Percentiles rank a stretch among this genome's conserved stretches.
phyloP scores from a whole-genome alignment of 129 eudicot species.

The Helichrysum umbraculigerum region DNA sequence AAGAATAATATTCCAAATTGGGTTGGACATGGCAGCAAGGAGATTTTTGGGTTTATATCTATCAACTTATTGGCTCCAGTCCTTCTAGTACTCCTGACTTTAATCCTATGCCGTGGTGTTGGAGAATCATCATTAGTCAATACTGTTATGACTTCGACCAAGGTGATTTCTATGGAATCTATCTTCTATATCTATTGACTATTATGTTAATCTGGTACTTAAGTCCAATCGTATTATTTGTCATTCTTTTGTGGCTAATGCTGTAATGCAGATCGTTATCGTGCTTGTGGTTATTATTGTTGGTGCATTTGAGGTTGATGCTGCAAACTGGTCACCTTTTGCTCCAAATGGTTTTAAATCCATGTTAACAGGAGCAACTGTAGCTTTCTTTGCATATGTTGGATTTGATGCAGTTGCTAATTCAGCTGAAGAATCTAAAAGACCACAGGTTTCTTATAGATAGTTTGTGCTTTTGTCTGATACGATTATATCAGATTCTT shows the following conservation, averaged over 20 bases:
- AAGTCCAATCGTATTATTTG: background rate
- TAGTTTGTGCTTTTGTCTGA: background rate
- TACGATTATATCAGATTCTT: background rate
- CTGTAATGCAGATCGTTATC: slow-evolving; percentile 71
- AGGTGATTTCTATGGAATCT: slow-evolving; percentile 45
- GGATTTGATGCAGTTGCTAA: slow-evolving; percentile 99
- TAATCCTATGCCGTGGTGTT: slow-evolving; percentile 79
- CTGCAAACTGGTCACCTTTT: slow-evolving; percentile 90
- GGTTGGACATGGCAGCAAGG: slow-evolving; percentile 86
- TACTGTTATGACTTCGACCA: slow-evolving; percentile 80
- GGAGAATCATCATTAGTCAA: slow-evolving; percentile 83
- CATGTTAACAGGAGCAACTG: slow-evolving; percentile 91
- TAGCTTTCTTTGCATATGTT: slow-evolving; percentile 91
- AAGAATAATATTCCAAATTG: slow-evolving; percentile 74
- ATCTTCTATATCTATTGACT: background rate
- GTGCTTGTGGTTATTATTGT: slow-evolving; percentile 74
- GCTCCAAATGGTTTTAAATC: slow-evolving; percentile 79
- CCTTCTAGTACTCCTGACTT: slow-evolving; percentile 66
- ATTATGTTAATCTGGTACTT: background rate
- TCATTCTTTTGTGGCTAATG: slow-evolving; percentile 35
- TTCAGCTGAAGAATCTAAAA: slow-evolving; percentile 98
- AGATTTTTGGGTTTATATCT: slow-evolving; percentile 70
- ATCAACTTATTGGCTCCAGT: slow-evolving; percentile 85
- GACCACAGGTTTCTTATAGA: slow-evolving; percentile 67
- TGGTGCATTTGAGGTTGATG: slow-evolving; percentile 83